These are phyloP conservation scores for Psidium friedrichsthalianum DNA, from an alignment of 345 rosid species.

Conservation along the genomic window DNA sequence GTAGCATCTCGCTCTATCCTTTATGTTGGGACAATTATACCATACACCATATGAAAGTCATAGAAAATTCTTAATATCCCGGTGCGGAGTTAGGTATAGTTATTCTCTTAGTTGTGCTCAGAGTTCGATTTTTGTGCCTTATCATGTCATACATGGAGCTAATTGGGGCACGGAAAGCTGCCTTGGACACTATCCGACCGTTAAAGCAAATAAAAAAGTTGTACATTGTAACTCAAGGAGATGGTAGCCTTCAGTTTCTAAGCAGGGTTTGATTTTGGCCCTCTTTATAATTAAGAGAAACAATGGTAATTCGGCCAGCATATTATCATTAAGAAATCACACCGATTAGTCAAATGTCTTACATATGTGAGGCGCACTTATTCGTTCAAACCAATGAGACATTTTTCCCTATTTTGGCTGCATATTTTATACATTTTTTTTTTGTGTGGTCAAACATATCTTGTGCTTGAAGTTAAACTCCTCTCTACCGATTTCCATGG, in stretches of 20 bases:
- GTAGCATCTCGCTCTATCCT: no score
- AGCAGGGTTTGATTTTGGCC: no score
- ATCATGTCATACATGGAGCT: neutral
- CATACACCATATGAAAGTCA: no score
- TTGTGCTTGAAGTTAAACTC: neutral
- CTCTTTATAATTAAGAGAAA: no score
- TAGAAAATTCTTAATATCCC: no score
- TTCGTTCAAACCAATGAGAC: neutral
- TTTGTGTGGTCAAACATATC: no score
- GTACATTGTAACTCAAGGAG: neutral
- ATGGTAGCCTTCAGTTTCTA: no score
- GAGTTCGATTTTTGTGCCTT: no score
- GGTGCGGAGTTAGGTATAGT: no score
- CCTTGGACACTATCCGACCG: neutral
- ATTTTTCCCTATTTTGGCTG: neutral
- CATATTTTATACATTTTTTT: neutral
- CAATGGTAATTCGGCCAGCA: neutral
- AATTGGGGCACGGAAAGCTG: neutral
- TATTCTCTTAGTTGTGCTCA: no score
- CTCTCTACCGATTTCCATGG: neutral
- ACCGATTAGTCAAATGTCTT: neutral
- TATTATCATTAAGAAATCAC: neutral
- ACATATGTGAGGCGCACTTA: neutral
- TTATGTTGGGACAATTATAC: no score
- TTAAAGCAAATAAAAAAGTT: rapidly evolving